A percentile compares a stretch with the other conserved stretches of the same genome.
Evolutionary conservation across 2,329 filamentous ascomycete species (phyloP).

Genomic region (Xylariaceae sp.): DNA sequence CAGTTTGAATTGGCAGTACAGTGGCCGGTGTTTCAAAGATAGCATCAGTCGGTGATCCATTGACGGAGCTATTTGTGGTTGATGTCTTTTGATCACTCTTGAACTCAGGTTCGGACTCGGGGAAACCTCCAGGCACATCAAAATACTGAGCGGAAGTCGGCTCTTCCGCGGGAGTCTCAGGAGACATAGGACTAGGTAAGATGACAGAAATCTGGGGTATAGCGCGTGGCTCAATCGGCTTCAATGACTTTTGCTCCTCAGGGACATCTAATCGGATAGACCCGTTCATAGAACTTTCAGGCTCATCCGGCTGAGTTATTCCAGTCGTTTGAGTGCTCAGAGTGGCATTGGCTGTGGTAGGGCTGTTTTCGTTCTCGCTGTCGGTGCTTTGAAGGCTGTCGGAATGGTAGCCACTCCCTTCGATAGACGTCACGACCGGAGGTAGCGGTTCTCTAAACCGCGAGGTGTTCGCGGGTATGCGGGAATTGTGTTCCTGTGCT

Average conservation of each 20-base stretch:
- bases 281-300: constrained; percentile 11
- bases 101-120: constrained; percentile 32
- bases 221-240: constrained; percentile 5
- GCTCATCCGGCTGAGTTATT: constrained; percentile 18
- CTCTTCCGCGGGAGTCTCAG: constrained; percentile 7
- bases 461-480: constrained; percentile 53
- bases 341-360: constrained; percentile 15
- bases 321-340: constrained; percentile 21
- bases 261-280: constrained; percentile 1
- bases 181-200: constrained; percentile 39
- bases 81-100: constrained; percentile 2
- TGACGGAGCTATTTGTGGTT: not conserved
- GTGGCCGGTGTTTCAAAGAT: constrained; percentile 25
- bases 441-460: constrained; percentile 62
- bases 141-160: constrained; percentile 34
- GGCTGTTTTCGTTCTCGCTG: constrained; percentile 32
- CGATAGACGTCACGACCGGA: constrained; percentile 66
- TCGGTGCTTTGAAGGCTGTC: constrained; percentile 48
- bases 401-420: constrained; percentile 61
- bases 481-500: constrained; percentile 49
- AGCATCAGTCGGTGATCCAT: constrained; percentile 1
- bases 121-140: constrained; percentile 58
- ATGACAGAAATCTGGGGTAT: constrained; percentile 44
- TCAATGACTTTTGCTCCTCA: constrained; percentile 14
- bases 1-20: constrained; percentile 13